Conservation (phyloP, 169 alveolate species). For the Eimeria brunetti region DNA sequence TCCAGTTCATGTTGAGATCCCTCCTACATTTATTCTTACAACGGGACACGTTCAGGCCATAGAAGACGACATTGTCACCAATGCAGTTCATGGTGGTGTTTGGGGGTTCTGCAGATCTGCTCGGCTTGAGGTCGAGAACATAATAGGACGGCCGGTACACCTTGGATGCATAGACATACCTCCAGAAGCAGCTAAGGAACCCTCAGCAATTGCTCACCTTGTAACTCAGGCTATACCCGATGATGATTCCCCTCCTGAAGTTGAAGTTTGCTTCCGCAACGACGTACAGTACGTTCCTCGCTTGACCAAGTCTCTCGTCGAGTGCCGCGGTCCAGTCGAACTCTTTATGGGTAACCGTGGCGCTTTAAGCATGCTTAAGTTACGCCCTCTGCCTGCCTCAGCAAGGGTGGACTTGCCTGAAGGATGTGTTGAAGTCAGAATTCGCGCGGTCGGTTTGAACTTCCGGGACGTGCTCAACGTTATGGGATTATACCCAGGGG, state of each 20-base stretch:
- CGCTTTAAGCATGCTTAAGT: constrained; percentile 75
- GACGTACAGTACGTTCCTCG: constrained; percentile 50
- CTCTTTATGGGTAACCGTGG: constrained; percentile 81
- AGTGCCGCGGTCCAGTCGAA: constrained; percentile 76
- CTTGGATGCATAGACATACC: constrained; percentile 71
- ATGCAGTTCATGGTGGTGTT: constrained; percentile 82
- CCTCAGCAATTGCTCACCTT: background rate
- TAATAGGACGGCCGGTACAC: constrained; percentile 48
- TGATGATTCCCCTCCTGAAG: constrained; percentile 15
- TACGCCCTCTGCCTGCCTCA: constrained; percentile 79
- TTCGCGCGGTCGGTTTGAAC: constrained; percentile 84
- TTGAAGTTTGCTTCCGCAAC: constrained; percentile 29
- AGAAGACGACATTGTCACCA: background rate
- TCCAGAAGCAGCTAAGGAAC: constrained; percentile 56
- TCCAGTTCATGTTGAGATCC: constrained; percentile 27
- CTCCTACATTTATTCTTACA: constrained; percentile 11
- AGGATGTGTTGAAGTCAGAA: constrained; percentile 78
- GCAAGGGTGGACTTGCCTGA: constrained; percentile 58
- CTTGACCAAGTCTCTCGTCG: constrained; percentile 16
- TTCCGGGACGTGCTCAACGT: constrained; percentile 86
- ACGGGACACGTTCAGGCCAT: constrained; percentile 20
- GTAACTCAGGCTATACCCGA: background rate
- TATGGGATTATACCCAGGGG: constrained; percentile 88
- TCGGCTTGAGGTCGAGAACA: constrained; percentile 77
- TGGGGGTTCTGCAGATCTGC: constrained; percentile 83